Percentiles rank a stretch among this genome's conserved stretches.
Evolutionary conservation across 805 yeast species (phyloP).

Genomic region (Priceomyces castillae): DNA sequence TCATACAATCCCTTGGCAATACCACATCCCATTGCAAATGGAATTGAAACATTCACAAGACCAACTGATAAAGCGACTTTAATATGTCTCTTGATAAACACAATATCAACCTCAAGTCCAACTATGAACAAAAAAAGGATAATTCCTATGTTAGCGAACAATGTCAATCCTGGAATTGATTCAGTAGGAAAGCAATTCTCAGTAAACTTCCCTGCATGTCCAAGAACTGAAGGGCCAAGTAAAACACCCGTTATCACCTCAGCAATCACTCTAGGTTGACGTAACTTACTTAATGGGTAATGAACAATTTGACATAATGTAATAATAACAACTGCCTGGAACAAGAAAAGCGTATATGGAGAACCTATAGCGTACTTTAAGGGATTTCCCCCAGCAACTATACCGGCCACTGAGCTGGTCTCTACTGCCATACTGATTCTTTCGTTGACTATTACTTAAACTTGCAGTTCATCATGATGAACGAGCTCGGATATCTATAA

Average conservation of each 20-base stretch:
- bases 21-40: conserved; percentile 77
- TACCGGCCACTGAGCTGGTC: conserved; percentile 55
- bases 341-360: conserved; percentile 67
- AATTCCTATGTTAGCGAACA: conserved; percentile 73
- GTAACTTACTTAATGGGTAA: conserved; percentile 55
- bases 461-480: too few species aligned
- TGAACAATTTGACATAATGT: conserved; percentile 58
- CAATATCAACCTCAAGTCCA: conserved; percentile 75
- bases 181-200: conserved; percentile 59
- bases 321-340: conserved; percentile 65
- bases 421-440: conserved; percentile 38
- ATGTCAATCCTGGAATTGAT: conserved; percentile 60
- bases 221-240: conserved; percentile 73
- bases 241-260: conserved; percentile 77
- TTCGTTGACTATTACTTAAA: too few species aligned
- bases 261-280: conserved; percentile 79
- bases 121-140: conserved; percentile 72
- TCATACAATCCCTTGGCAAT: conserved; percentile 67
- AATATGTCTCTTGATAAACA: conserved; percentile 58
- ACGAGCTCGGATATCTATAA: too few species aligned
- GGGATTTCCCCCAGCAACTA: conserved; percentile 72
- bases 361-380: conserved; percentile 53
- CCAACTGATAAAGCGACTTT: conserved; percentile 68
- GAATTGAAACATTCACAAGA: conserved; percentile 67
- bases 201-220: conserved; percentile 67